phyloP scores from a whole-genome alignment of 371 early-diverging fungal species.

The Mortierella sp. region DNA sequence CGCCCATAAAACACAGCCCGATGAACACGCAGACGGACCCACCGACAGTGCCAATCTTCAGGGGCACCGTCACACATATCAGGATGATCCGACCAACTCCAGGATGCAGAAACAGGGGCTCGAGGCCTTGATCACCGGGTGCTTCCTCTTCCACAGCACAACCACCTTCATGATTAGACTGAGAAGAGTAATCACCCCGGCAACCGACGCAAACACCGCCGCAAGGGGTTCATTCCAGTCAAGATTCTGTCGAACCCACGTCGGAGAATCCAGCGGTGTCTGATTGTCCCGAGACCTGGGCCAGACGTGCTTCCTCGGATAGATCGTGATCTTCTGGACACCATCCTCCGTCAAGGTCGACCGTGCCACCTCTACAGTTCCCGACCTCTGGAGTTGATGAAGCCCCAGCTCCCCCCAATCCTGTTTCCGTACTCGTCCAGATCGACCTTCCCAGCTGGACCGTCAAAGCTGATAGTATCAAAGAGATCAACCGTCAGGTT shows the following conservation, averaged over 20 bases:
- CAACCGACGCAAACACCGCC: neutral
- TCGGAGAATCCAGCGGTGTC: constrained; percentile 13
- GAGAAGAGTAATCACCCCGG: neutral
- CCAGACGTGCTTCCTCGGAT: constrained; percentile 2
- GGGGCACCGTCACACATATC: neutral
- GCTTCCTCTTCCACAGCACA: constrained; percentile 10
- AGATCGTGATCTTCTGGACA: neutral
- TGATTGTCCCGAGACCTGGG: neutral
- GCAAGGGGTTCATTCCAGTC: constrained; percentile 6
- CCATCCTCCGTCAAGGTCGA: neutral
- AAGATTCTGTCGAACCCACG: constrained; percentile 14
- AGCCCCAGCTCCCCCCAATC: neutral
- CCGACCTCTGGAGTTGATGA: constrained; percentile 6
- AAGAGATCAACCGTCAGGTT: constrained; percentile 7
- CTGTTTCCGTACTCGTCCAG: neutral
- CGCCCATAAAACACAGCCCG: neutral
- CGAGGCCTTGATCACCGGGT: constrained; percentile 22
- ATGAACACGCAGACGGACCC: neutral
- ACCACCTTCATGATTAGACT: constrained; percentile 4
- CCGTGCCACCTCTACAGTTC: neutral
- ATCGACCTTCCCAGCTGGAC: constrained; percentile 1
- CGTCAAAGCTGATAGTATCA: neutral
- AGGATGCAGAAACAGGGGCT: constrained; percentile 12
- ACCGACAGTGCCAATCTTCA: neutral
- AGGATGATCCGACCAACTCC: constrained; percentile 14